A percentile compares a stretch with the other conserved stretches of the same genome.
phyloP scores from a whole-genome alignment of 2,329 filamentous ascomycete genomes.

The Fusarium sp. region DNA sequence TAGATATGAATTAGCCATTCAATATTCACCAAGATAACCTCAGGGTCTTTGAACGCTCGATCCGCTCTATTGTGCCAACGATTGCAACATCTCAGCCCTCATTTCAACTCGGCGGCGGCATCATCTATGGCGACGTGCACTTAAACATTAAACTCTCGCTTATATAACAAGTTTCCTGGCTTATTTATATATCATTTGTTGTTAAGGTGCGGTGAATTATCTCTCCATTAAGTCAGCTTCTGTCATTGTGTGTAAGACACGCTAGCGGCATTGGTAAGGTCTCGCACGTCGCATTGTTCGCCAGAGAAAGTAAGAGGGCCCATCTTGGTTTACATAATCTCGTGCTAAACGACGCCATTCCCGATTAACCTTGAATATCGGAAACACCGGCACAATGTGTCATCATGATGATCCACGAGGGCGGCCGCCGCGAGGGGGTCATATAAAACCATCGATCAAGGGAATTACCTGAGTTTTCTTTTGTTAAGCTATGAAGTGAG shows the following conservation, averaged over 20 bases:
- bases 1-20: neutral
- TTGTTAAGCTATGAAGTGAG: neutral
- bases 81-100: too few relatives aligned
- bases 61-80: too few relatives aligned
- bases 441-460: neutral
- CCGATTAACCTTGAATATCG: neutral
- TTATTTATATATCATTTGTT: neutral
- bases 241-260: constrained; percentile 32
- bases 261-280: constrained; percentile 17
- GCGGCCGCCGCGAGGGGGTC: neutral
- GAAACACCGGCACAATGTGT: neutral
- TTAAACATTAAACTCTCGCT: neutral
- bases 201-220: neutral
- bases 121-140: neutral
- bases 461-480: neutral
- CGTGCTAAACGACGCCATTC: neutral
- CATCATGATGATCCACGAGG: constrained; percentile 2
- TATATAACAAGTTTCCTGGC: neutral
- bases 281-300: neutral
- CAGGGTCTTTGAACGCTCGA: too few relatives aligned
- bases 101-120: neutral
- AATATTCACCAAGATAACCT: neutral
- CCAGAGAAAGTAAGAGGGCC: neutral
- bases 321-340: neutral
- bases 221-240: constrained; percentile 12